These are phyloP conservation scores for Theileria orientalis DNA, from an alignment of 169 alveolate genomes.

Conservation along the genomic window DNA sequence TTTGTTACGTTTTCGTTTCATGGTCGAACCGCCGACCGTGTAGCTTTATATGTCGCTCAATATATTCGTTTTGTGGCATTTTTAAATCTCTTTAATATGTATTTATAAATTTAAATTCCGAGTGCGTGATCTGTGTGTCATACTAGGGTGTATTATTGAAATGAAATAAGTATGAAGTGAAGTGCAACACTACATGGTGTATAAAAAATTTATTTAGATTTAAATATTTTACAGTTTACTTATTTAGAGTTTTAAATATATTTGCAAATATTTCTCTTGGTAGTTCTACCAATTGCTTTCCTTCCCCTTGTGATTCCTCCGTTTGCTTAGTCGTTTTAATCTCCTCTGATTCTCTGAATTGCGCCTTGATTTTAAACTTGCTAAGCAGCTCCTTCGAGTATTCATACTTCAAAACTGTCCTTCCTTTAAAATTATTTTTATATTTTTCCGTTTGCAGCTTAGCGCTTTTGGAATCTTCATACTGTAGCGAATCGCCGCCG, in stretches of 20 bases:
- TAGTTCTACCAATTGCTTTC: background rate
- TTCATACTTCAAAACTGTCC: conserved; percentile 30
- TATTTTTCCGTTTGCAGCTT: background rate
- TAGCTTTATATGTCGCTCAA: conserved; percentile 93
- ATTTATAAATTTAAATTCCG: background rate
- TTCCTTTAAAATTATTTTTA: conserved; percentile 25
- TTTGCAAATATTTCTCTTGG: conserved; percentile 8
- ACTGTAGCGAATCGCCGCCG: too few relatives aligned
- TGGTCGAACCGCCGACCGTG: conserved; percentile 94
- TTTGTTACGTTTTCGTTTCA: conserved; percentile 81
- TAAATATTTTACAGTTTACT: background rate
- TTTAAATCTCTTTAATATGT: background rate
- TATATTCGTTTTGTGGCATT: conserved; percentile 97
- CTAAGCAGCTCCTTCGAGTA: conserved; percentile 32
- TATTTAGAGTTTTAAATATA: background rate
- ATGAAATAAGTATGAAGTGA: too few relatives aligned
- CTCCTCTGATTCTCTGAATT: background rate
- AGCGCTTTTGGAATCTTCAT: background rate
- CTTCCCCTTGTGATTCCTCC: background rate
- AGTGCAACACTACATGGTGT: too few relatives aligned
- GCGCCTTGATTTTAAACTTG: conserved; percentile 31
- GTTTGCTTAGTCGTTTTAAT: background rate
- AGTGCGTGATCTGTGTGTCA: too few relatives aligned
- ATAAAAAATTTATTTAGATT: background rate
- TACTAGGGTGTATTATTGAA: too few relatives aligned